phyloP scores from a whole-genome alignment of 805 yeast species.

The Blastobotrys chiropterorum region DNA sequence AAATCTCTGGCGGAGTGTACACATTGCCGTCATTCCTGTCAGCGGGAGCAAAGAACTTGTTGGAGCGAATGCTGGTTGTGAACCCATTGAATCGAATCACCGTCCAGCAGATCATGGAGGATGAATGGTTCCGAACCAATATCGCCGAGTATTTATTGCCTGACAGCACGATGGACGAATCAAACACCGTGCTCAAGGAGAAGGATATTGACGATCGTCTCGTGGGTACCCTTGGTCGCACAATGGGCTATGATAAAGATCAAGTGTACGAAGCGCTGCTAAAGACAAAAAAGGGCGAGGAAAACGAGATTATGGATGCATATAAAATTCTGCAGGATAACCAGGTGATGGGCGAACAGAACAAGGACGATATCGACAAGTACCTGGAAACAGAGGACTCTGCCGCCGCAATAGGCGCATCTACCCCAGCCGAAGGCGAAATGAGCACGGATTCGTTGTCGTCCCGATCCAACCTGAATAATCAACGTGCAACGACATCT shows the following conservation, averaged over 20 bases:
- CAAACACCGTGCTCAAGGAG: conserved; percentile 14
- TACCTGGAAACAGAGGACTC: conserved; percentile 9
- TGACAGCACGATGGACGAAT: conserved; percentile 25
- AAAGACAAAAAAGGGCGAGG: conserved; percentile 28
- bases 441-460: conserved; percentile 32
- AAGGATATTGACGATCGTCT: conserved; percentile 64
- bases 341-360: conserved; percentile 28
- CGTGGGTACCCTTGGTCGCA: conserved; percentile 62
- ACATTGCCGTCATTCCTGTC: conserved; percentile 83
- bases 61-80: conserved; percentile 88
- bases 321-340: conserved; percentile 77
- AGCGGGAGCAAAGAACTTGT: conserved; percentile 73
- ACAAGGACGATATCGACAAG: conserved; percentile 19
- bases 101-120: conserved; percentile 85
- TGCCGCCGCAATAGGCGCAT: not conserved
- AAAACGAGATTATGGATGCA: conserved; percentile 76
- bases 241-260: conserved; percentile 86
- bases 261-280: conserved; percentile 69
- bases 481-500: not conserved
- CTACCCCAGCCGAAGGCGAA: conserved; percentile 13
- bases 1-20: conserved; percentile 88
- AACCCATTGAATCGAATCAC: conserved; percentile 92
- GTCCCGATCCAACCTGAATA: not conserved
- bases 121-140: conserved; percentile 84
- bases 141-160: conserved; percentile 76